Conservation (phyloP, 352 stramenopile species). For the Elongisporangium undulatum region DNA sequence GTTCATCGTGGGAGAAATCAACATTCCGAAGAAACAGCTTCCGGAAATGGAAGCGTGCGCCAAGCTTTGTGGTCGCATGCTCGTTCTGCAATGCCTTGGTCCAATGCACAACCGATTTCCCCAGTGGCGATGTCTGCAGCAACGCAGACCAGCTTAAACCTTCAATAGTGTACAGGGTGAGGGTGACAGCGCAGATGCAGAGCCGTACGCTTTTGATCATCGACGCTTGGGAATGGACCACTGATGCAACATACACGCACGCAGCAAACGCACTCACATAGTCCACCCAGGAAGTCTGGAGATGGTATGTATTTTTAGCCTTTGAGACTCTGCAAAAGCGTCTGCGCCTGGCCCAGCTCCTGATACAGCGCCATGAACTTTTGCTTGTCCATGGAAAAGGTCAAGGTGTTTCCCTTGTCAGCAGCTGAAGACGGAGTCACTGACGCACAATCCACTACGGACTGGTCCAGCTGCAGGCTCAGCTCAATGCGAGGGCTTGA, state of each 20-base stretch:
- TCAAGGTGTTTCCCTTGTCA: conserved; percentile 7
- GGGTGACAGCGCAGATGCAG: not conserved
- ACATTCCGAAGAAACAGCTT: conserved; percentile 34
- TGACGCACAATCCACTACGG: conserved; percentile 14
- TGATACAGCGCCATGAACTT: conserved; percentile 33
- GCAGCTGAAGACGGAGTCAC: not conserved
- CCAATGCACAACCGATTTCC: not conserved
- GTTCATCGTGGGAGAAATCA: conserved; percentile 34
- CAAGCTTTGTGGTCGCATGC: conserved; percentile 27
- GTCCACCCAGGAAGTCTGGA: not conserved
- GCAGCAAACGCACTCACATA: not conserved
- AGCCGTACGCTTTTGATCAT: not conserved
- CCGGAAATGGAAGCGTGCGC: conserved; percentile 34
- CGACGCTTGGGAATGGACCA: not conserved
- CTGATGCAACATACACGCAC: not conserved
- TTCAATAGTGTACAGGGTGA: not conserved
- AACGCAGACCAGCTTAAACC: not conserved
- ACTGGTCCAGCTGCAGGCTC: conserved; percentile 25
- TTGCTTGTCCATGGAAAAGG: conserved; percentile 14
- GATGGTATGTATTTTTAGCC: not conserved
- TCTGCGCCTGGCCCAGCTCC: conserved; percentile 26
- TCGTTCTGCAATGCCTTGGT: not conserved
- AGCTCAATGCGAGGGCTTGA: conserved; percentile 3
- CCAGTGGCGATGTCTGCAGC: not conserved
- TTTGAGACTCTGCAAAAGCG: conserved; percentile 11